Evolutionary conservation across 2,329 filamentous ascomycete genomes (phyloP), one percentile per base, ranked within the genome.

Genomic region (Magnaporthiopsis rhizophila): DNA sequence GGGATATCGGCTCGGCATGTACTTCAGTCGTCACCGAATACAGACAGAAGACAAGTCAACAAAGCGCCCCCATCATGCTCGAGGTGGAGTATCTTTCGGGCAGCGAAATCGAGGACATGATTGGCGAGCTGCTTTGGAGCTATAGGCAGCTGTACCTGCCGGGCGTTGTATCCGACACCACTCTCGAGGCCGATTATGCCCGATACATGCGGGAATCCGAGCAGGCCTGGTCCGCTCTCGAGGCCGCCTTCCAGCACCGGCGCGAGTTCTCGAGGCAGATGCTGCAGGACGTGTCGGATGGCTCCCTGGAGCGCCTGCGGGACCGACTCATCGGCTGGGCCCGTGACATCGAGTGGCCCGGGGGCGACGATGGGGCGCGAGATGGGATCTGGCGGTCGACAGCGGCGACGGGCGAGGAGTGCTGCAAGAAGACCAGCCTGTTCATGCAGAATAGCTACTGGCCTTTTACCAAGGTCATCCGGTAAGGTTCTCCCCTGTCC

Each of bases 191-290:
- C 12, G 72, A 74, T 3, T 74, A 74, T 62, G 66, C 63, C 34
- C 65, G 65, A 3, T 72, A 68, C 28, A 66, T 69, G 63, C 64
- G 68, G 28, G 69, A 74, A 64, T 75, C 74, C 0, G 70, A 69
- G n/a, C 66, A 84, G 75, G 70, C 81, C 73, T 65, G 80, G 79
- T 70, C 71, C 69, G 68, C 77, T 68, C 63, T 78, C 32, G 62
- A 73, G 63, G 69, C 77, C 61, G 71, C 77, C 61, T 72, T 76
- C 66, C 65, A 68, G 11, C 72, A 76, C 63, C 66, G 73, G 28
- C 45, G 59, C 9, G 62, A 65, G 3, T 74, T 75, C 61, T 72
- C 61, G 15, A 65, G 69, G 45, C 58, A 64, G 0, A 66, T 69
- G 32, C 65, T 69, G 5, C 61, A 65, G 26, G 71, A 74, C 45